Evolutionary conservation across 495 filamentous ascomycete species (phyloP).

Genomic region (Letharia lupina): DNA sequence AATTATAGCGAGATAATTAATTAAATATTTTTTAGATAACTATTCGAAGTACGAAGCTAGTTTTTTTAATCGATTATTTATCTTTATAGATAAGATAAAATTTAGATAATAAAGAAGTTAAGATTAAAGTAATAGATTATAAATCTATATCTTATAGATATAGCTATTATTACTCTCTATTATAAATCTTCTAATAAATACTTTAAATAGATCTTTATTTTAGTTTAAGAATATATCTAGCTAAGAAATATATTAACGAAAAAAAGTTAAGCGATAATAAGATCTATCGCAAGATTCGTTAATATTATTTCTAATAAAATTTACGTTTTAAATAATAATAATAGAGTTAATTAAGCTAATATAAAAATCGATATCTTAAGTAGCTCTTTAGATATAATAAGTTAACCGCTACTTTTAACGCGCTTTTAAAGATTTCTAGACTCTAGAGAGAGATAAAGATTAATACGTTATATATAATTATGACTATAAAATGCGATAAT

Average conservation of each 20-base stretch:
- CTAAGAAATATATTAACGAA: conserved; percentile 36
- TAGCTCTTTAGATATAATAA: background rate
- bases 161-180: background rate
- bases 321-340: background rate
- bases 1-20: background rate
- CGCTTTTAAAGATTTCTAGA: background rate
- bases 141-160: background rate
- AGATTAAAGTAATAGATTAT: background rate
- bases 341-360: background rate
- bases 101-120: background rate
- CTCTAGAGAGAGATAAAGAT: background rate
- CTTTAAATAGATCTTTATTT: background rate
- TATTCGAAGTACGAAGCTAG: background rate
- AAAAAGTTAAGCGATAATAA: conserved; percentile 30
- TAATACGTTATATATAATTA: background rate
- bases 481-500: background rate
- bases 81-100: background rate
- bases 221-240: conserved; percentile 15
- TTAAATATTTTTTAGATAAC: background rate
- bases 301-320: background rate
- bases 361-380: background rate
- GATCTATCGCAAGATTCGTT: conserved; percentile 35
- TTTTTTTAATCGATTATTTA: background rate
- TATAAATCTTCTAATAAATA: background rate
- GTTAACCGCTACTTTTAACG: background rate